Conservation (phyloP, 306 rosid species). For the Pyrus bretschneideri region DNA sequence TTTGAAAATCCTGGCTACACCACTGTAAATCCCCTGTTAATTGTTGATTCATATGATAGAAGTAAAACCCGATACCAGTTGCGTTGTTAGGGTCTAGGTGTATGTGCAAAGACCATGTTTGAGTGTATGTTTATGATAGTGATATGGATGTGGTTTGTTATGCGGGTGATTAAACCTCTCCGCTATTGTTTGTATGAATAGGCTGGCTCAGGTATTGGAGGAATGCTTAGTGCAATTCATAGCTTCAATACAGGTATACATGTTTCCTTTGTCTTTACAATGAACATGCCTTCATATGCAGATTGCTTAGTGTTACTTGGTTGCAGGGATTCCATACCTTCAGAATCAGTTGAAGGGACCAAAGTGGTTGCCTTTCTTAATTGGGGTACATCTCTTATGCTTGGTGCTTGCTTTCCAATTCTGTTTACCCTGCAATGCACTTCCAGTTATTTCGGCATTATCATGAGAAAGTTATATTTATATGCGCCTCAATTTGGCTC, state of each 20-base stretch:
- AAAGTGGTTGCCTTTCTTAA: constrained; percentile 90
- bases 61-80: background rate
- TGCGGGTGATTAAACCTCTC: constrained; percentile 4
- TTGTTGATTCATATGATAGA: background rate
- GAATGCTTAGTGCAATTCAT: constrained; percentile 72
- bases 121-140: background rate
- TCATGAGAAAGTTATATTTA: background rate
- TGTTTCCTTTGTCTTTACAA: background rate
- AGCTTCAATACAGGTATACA: constrained; percentile 59
- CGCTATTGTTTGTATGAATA: constrained; percentile 16
- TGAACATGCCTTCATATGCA: background rate
- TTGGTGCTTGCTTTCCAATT: constrained; percentile 7
- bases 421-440: background rate
- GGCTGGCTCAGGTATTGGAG: constrained; percentile 88
- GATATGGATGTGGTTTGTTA: background rate
- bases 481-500: constrained; percentile 7
- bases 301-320: constrained; percentile 21
- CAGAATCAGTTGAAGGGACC: constrained; percentile 82
- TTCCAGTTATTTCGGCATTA: background rate
- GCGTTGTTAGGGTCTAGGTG: background rate
- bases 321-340: constrained; percentile 77
- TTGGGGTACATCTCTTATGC: constrained; percentile 49
- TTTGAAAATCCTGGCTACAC: too few relatives aligned
- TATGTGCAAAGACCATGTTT: background rate
- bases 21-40: background rate